These are phyloP conservation scores for Pestalotiopsis sp. DNA, from an alignment of 2,329 filamentous ascomycete genomes.

Conservation along the genomic window DNA sequence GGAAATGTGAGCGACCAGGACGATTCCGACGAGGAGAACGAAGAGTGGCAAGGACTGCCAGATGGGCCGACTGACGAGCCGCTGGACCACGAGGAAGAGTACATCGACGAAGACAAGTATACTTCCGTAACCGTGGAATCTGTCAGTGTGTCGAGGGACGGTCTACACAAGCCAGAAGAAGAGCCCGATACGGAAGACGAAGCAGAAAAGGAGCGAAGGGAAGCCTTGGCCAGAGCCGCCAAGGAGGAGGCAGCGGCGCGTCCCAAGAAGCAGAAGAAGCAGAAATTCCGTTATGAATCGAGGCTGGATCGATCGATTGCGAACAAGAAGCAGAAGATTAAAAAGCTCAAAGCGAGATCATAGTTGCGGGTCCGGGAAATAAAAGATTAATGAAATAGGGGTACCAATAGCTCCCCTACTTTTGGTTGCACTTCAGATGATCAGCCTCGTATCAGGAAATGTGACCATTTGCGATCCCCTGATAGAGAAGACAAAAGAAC, in stretches of 20 bases:
- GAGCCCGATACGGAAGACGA: constrained; percentile 41
- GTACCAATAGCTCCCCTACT: not conserved
- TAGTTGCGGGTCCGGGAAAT: constrained; percentile 1
- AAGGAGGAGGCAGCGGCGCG: constrained; percentile 55
- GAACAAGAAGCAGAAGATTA: constrained; percentile 71
- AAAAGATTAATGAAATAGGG: not conserved
- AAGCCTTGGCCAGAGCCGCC: constrained; percentile 34
- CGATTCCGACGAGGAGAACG: constrained; percentile 31
- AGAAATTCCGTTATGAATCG: constrained; percentile 90
- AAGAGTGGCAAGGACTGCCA: constrained; percentile 67
- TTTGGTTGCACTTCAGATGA: not conserved
- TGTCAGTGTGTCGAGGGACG: constrained; percentile 77
- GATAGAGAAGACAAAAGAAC: not conserved
- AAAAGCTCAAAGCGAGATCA: constrained; percentile 40
- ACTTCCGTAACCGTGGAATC: constrained; percentile 94
- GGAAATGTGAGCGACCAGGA: constrained; percentile 38
- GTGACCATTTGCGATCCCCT: constrained; percentile 5
- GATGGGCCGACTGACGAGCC: constrained; percentile 50
- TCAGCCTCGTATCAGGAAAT: not conserved
- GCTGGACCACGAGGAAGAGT: constrained; percentile 86
- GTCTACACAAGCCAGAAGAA: constrained; percentile 61
- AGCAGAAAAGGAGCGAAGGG: constrained; percentile 35
- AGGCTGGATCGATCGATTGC: constrained; percentile 82
- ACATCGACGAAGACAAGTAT: constrained; percentile 93
- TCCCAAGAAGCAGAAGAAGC: constrained; percentile 82